Conservation (phyloP, 768 basidiomycete genomes). For the Suillus clintonianus region DNA sequence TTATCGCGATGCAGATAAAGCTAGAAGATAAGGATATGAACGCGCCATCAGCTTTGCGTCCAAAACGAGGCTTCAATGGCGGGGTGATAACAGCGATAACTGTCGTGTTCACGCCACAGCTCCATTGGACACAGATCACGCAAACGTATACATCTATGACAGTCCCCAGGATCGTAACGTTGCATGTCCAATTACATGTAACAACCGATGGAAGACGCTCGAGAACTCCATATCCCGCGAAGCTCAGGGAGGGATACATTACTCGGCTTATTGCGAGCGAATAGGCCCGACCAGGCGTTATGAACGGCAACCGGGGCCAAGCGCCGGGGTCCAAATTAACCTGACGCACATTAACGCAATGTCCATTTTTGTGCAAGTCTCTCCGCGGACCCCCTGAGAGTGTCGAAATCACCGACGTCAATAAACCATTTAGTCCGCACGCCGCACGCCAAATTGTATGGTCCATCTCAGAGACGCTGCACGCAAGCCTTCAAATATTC, state of each 20-base stretch:
- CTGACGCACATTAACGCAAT: background rate
- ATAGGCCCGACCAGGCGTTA: background rate
- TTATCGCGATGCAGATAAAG: background rate
- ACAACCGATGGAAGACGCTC: background rate
- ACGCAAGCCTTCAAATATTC: no score
- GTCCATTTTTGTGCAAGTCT: background rate
- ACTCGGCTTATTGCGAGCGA: background rate
- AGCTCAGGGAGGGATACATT: background rate
- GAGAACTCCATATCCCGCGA: background rate
- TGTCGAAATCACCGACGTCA: background rate
- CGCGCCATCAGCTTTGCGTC: background rate
- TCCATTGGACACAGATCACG: background rate
- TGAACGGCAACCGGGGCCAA: background rate
- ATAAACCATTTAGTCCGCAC: background rate
- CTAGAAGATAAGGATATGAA: slow-evolving; percentile 1
- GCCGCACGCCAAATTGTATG: background rate
- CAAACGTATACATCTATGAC: background rate
- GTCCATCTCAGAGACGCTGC: background rate
- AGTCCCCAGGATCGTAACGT: background rate
- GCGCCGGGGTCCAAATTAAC: background rate
- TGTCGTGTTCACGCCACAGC: background rate
- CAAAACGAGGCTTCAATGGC: background rate
- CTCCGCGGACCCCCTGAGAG: slow-evolving; percentile 1
- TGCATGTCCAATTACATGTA: background rate
- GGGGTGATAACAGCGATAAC: background rate